Evolutionary conservation across 2,329 filamentous ascomycete genomes (phyloP).

Genomic region (Ophiostoma australiae): DNA sequence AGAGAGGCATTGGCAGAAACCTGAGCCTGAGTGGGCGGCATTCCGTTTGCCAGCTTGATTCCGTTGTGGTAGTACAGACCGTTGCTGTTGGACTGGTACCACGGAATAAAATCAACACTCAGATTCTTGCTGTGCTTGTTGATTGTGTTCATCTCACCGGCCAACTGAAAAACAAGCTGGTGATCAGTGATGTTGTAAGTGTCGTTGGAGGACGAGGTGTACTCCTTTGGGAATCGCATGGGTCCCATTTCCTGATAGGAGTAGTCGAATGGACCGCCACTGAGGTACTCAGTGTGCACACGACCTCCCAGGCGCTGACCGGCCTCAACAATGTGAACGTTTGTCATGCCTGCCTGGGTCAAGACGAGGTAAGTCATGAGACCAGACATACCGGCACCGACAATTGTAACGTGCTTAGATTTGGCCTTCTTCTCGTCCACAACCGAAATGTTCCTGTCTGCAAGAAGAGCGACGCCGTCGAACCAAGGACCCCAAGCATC

Average conservation of each 20-base stretch:
- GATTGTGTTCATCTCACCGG: slow-evolving; percentile 12
- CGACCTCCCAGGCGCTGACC: slow-evolving; percentile 12
- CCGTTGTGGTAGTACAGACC: slow-evolving; percentile 8
- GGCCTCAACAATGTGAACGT: slow-evolving; percentile 5
- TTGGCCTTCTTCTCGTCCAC: slow-evolving; percentile 4
- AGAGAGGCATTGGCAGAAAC: slow-evolving; percentile 7
- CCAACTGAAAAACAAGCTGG: slow-evolving; percentile 13
- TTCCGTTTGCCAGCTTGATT: slow-evolving; percentile 5
- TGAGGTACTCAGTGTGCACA: slow-evolving; percentile 12
- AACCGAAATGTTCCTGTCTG: not conserved
- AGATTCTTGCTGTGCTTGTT: slow-evolving; percentile 14
- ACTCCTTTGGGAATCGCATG: slow-evolving; percentile 13
- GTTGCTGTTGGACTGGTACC: slow-evolving; percentile 10
- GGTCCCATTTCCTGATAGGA: slow-evolving; percentile 15
- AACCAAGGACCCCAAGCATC: slow-evolving; percentile 9
- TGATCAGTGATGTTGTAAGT: slow-evolving; percentile 14
- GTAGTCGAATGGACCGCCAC: slow-evolving; percentile 10
- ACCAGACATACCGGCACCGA: slow-evolving; percentile 12
- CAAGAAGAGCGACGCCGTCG: not conserved
- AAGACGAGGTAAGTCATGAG: slow-evolving; percentile 6
- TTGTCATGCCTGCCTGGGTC: slow-evolving; percentile 12
- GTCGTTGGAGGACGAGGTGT: slow-evolving; percentile 1
- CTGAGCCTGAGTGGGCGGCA: slow-evolving; percentile 1
- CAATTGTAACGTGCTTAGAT: not conserved
- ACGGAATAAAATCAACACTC: slow-evolving; percentile 11